phyloP scores from a whole-genome alignment of 23 red algal species.

The Pyropia haitanensis region DNA sequence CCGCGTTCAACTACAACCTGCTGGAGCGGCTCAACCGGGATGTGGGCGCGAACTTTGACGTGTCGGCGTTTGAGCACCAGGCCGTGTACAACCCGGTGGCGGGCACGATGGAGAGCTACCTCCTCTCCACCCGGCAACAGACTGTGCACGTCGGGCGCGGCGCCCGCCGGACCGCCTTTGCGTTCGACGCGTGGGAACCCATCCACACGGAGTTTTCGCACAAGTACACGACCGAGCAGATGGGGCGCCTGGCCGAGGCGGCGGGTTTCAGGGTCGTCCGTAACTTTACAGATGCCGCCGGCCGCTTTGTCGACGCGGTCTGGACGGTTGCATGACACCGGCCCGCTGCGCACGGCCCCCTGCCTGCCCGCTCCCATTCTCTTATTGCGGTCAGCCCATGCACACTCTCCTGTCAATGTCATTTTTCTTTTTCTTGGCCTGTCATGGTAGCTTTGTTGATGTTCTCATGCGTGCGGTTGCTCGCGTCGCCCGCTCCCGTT shows the following conservation, averaged over 20 bases:
- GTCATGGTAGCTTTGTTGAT: no score
- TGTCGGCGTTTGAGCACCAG: conserved; percentile 56
- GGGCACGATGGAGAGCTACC: conserved; percentile 61
- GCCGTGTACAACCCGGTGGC: conserved; percentile 47
- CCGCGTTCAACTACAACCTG: conserved; percentile 81
- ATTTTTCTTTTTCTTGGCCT: no score
- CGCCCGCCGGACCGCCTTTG: conserved; percentile 11
- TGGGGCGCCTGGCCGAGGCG: conserved; percentile 15
- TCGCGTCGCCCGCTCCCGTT: no score
- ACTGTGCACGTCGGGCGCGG: conserved; percentile 9
- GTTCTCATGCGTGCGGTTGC: no score
- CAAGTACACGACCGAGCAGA: conserved; percentile 66
- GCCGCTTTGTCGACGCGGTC: conserved; percentile 69
- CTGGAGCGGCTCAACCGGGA: conserved; percentile 78
- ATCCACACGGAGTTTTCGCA: conserved; percentile 79
- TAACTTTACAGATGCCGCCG: conserved; percentile 30
- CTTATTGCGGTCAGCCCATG: no score
- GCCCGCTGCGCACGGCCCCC: no score
- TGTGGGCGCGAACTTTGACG: conserved; percentile 60
- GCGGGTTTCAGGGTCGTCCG: conserved; percentile 40
- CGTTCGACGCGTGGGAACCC: conserved; percentile 53
- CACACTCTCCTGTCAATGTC: no score
- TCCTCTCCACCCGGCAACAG: conserved; percentile 50
- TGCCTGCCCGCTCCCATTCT: no score
- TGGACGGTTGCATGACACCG: no score